These are phyloP conservation scores for Mycosarcoma maydis DNA, from an alignment of 1,284 basidiomycete species.

Conservation along the genomic window DNA sequence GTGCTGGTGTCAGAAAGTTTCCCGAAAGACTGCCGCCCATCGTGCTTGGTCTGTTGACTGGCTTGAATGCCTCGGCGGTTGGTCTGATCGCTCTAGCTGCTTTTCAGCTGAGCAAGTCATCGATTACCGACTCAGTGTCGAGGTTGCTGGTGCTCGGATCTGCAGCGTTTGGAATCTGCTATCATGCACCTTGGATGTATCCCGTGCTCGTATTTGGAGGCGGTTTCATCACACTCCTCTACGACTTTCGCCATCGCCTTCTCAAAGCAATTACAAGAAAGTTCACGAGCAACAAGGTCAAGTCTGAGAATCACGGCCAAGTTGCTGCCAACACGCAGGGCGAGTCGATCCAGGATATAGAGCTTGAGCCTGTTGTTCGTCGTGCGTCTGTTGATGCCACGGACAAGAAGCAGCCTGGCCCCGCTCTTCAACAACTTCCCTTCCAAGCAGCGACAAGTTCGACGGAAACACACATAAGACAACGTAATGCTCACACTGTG, in stretches of 20 bases:
- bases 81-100: slow-evolving; percentile 73
- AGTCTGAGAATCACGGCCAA: not conserved
- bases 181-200: slow-evolving; percentile 69
- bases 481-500: slow-evolving; percentile 14
- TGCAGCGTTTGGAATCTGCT: slow-evolving; percentile 71
- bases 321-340: not conserved
- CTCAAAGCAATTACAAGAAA: not conserved
- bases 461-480: slow-evolving; percentile 4
- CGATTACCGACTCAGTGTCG: slow-evolving; percentile 71
- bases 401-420: slow-evolving; percentile 16
- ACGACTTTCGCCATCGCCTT: slow-evolving; percentile 60
- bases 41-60: slow-evolving; percentile 72
- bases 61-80: slow-evolving; percentile 73
- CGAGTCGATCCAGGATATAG: slow-evolving; percentile 31
- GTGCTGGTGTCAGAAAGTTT: slow-evolving; percentile 71
- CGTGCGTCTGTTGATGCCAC: slow-evolving; percentile 10
- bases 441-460: slow-evolving; percentile 12
- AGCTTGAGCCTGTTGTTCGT: slow-evolving; percentile 29
- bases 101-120: slow-evolving; percentile 70
- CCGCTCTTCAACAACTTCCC: slow-evolving; percentile 13
- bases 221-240: slow-evolving; percentile 63
- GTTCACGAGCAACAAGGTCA: not conserved
- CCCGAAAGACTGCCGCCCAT: slow-evolving; percentile 70
- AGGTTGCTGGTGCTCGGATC: slow-evolving; percentile 70
- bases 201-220: slow-evolving; percentile 67